Evolutionary conservation across 441 rosid species (phyloP).

Genomic region (Flueggea neowawraea): DNA sequence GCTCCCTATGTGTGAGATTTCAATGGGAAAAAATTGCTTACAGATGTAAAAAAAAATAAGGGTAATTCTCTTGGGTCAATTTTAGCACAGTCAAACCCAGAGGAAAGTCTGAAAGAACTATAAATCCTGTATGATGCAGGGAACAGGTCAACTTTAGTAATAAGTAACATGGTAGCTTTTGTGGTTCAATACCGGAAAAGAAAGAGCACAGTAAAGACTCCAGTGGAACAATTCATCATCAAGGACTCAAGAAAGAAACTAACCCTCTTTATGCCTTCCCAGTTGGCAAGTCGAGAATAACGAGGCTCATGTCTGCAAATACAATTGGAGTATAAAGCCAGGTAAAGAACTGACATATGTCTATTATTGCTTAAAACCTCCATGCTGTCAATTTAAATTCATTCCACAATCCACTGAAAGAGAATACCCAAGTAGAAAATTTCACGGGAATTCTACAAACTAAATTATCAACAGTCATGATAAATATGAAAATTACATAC

Average conservation of each 20-base stretch:
- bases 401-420: not conserved
- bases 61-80: no score
- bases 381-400: not conserved
- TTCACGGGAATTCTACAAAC: slow-evolving; percentile 12
- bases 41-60: no score
- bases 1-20: no score
- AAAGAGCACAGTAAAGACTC: not conserved
- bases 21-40: no score
- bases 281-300: slow-evolving; percentile 76
- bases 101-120: no score
- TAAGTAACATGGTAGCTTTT: not conserved
- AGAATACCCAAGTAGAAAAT: not conserved
- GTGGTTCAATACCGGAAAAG: not conserved
- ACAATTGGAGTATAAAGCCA: slow-evolving; percentile 17
- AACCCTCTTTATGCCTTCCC: slow-evolving; percentile 93
- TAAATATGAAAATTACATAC: slow-evolving; percentile 45
- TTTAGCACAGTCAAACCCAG: no score
- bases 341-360: not conserved
- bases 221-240: not conserved
- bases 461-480: not conserved
- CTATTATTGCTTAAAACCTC: not conserved
- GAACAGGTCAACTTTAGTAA: no score
- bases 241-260: slow-evolving; percentile 12
- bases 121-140: no score
- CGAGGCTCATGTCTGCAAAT: slow-evolving; percentile 74